Base-by-base conservation (phyloP, 352 stramenopile species). In the Phytophthora sp. region DNA sequence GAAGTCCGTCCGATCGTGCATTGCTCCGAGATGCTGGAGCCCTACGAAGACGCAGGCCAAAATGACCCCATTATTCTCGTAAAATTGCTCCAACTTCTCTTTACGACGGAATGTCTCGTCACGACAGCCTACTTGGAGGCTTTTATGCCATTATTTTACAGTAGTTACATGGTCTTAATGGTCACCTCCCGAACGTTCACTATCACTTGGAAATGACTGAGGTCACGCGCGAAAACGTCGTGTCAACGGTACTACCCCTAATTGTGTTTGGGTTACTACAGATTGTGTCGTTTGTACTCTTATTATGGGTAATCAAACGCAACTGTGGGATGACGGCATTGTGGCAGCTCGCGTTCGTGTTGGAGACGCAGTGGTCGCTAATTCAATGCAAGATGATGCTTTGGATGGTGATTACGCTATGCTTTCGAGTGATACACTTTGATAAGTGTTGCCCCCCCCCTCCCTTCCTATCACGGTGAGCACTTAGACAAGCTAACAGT, bases 361-460 rank as follows among this genome's bases (percentile, higher is more conserved):
- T 58, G n/a, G 51, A 50, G 36, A 58, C 23, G 4, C 51, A 58
- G 27, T 27, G 51, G 15, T 58, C 51, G 2, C 24, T 58, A 15
- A 24, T 58, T 1, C 51, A 58, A 44, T 58, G 51, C 38, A 58
- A 58, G 36, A 58, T 58, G 51, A 58, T 53, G 45, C 27, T 53
- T 15, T 53, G 45, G 45, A 53, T 53, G 45, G 45, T 53, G 35
- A 47, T 58, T n/a, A 58, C 51, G 6, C 38, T 58, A n/a, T 58
- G 51, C 13, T 58, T 58, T 38, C 51, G 51, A 36, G 51, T 58
- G 1, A 27, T 20, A 8, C 51, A 58, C 16, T 58, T 58, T 58
- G 51, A 36, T 58, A 58, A 26, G 27, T 38, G 8, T 16, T 2
- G 33, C n/a, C n/a, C n/a, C n/a, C n/a, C n/a, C n/a, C n/a, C n/a